Conservation (phyloP, 164 flowering plant genomes). For the Umbellularia californica region DNA sequence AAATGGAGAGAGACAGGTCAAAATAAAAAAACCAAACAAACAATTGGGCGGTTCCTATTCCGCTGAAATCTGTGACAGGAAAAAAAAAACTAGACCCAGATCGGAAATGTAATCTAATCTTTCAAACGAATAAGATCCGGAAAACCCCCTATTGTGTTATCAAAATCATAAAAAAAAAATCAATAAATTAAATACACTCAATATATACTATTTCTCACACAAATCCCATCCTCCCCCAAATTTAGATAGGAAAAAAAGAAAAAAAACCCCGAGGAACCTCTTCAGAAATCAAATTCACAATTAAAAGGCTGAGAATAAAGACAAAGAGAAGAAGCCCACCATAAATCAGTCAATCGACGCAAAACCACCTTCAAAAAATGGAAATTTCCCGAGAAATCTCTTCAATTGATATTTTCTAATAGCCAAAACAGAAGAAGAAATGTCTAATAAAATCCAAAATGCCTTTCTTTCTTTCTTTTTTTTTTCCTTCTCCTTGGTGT, state of each 20-base stretch:
- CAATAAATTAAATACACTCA: no score
- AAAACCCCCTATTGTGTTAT: background rate
- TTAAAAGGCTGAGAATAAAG: background rate
- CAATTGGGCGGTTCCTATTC: background rate
- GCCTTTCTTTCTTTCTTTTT: background rate
- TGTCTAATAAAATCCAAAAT: background rate
- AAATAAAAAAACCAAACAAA: conserved; percentile 5
- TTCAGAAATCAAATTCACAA: background rate
- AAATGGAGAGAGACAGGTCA: background rate
- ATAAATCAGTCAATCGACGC: no score
- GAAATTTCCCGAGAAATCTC: no score
- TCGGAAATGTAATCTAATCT: background rate
- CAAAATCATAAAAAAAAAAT: no score
- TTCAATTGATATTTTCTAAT: background rate
- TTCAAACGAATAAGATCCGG: conserved; percentile 4
- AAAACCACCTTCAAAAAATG: no score
- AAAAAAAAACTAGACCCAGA: background rate
- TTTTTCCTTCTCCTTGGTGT: background rate
- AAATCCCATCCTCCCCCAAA: no score
- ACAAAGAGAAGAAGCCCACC: background rate
- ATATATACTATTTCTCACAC: no score
- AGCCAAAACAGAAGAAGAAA: background rate
- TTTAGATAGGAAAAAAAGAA: no score
- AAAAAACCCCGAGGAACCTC: no score
- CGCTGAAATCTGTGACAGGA: background rate